Evolutionary conservation across 2,329 filamentous ascomycete species (phyloP), one percentile per base, ranked within the genome.

Genomic region (Colletotrichum ledebouriae): DNA sequence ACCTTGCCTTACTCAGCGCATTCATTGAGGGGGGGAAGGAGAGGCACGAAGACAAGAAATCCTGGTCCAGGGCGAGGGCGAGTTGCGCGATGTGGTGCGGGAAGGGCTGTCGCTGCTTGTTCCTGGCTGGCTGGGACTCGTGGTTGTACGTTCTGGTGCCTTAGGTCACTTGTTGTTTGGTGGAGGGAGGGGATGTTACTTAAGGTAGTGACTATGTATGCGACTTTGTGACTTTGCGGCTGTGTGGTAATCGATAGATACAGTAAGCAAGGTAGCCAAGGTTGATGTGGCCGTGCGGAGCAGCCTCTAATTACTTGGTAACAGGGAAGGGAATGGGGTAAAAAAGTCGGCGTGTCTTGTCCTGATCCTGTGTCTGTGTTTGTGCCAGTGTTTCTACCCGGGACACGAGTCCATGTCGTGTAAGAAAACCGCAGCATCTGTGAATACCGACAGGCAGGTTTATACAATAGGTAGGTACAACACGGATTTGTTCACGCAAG

Each of bases 271-370:
- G 44, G 39, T n/a, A 57, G 57, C 57, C 37, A 62, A 55, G 59
- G 37, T 59, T 59, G 42, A 34, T 49, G 56, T 60, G 58, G 33
- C 25, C 29, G 33, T 50, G 44, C 58, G 44, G 59, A 55, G 47
- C 37, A 37, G 17, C 47, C 44, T 11, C 59, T 25, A n/a, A 4
- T 44, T 49, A 15, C 7, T 44, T 50, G 15, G 15, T 33, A 33
- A 60, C 58, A 60, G 42, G 59, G 59, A 57, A 57, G 42, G 58
- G 47, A 49, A 65, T 68, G 65, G 59, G 59, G 50, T 63, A 46
- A 46, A 39, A 53, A 63, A 53, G 59, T 59, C 53, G 64, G 64
- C 64, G 44, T 67, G 59, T 57, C 46, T 58, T 33, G 61, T 52
- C 10, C 22, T 44, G 63, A 49, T n/a, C 37, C 22, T 29, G 42